Conservation (phyloP, 441 rosid species). For the Francoa sonchifolia region DNA sequence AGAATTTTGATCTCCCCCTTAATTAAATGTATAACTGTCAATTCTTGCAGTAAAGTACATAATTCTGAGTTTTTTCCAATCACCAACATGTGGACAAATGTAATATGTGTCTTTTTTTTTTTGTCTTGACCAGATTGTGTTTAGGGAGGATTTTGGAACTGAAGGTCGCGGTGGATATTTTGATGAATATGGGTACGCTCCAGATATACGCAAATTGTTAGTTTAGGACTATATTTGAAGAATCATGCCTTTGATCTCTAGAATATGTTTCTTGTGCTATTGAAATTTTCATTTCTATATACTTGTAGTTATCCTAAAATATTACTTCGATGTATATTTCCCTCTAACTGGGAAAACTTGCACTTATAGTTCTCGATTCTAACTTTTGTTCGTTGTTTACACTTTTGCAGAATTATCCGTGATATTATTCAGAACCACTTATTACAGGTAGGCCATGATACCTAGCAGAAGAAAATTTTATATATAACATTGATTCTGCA, state of each 20-base stretch:
- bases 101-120: constrained; percentile 3
- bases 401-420: constrained; percentile 74
- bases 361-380: too few relatives aligned
- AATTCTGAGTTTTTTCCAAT: constrained; percentile 1
- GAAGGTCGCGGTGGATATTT: constrained; percentile 99
- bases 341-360: not conserved
- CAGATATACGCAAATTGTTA: constrained; percentile 2
- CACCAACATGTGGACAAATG: not conserved
- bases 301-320: too few relatives aligned
- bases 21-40: not conserved
- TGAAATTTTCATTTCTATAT: constrained; percentile 2
- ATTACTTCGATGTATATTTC: constrained; percentile 1
- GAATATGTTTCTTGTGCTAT: not conserved
- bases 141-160: constrained; percentile 94
- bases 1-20: not conserved
- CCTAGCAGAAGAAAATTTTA: constrained; percentile 4
- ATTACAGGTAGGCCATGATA: constrained; percentile 48
- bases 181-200: constrained; percentile 85
- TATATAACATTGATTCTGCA: too few relatives aligned
- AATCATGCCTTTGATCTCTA: constrained; percentile 2
- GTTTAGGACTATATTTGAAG: not conserved
- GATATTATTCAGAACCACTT: constrained; percentile 97
- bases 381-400: constrained; percentile 1
- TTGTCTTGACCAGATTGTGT: constrained; percentile 58
- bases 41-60: not conserved